Evolutionary conservation across 192 early-diverging fungal genomes (phyloP), one percentile per base, ranked within the genome.

Genomic region (Thamnidium elegans): DNA sequence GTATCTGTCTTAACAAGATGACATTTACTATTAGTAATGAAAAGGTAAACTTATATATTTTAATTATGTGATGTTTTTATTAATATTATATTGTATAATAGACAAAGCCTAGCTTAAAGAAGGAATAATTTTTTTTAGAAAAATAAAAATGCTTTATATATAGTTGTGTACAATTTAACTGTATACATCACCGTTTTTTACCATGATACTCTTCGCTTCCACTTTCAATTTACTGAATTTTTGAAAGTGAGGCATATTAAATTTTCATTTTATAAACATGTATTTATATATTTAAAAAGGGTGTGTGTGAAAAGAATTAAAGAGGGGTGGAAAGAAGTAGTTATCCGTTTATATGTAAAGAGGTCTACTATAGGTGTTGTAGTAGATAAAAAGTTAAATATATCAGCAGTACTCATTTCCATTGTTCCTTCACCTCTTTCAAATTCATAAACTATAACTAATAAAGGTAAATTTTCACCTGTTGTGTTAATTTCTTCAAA

Each of bases 381-480:
- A 17, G 46, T 17, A 15, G 46, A 48, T 48, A 48, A 48, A 13
- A 48, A 48, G 46, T 51, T 42, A 44, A 36, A 17, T 4, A 56
- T 8, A 26, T 81, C 79, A 1, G 79, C 63, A 39, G 76, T 66
- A 32, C 65, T 67, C 20, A 79, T 70, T 17, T 83, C 81, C n/a
- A 83, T 71, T 21, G 75, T 69, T 8, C 81, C 81, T 23, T 78
- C 66, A 8, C 81, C 81, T 17, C 78, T 67, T 32, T 83, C 81
- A 26, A 83, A 83, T 64, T 80, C 81, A 70, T 80, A 83, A 11
- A 78, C 71, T 65, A 83, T 72, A 14, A 73, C 71, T 54, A 83
- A 51, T 30, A 81, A 54, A 31, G 61, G 23, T 19, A 31, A 26
- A 14, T 11, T 21, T 21, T 53, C 51, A 10, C 10, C 15, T 15